Evolutionary conservation across 1,284 basidiomycete genomes (phyloP).

Genomic region (Rhodotorula sp.): DNA sequence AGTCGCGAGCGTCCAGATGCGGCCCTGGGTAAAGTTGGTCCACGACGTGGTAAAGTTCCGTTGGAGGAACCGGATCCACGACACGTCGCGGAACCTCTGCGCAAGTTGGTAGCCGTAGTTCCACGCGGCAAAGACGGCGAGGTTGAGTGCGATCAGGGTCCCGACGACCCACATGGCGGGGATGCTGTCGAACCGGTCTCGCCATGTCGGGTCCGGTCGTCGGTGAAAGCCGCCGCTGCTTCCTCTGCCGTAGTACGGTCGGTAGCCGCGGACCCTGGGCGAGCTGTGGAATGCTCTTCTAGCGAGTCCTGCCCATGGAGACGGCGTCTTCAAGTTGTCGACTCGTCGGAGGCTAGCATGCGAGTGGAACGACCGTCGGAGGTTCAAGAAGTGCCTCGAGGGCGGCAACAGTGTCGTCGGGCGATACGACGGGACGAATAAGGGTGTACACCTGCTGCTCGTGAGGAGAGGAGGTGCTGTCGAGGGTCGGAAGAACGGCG

Average conservation of each 20-base stretch:
- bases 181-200: slow-evolving; percentile 13
- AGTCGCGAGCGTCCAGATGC: slow-evolving; percentile 35
- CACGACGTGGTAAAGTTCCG: slow-evolving; percentile 36
- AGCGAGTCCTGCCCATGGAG: background rate
- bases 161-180: slow-evolving; percentile 18
- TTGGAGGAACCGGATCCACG: slow-evolving; percentile 18
- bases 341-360: background rate
- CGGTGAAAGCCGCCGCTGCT: background rate
- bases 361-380: background rate
- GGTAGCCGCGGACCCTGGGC: background rate
- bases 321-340: background rate
- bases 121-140: slow-evolving; percentile 29
- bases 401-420: background rate
- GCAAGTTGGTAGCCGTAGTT: slow-evolving; percentile 24
- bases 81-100: slow-evolving; percentile 21
- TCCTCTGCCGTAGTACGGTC: slow-evolving; percentile 13
- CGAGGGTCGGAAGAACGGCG: slow-evolving; percentile 13
- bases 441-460: background rate
- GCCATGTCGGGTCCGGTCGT: background rate
- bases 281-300: background rate
- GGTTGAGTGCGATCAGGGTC: slow-evolving; percentile 21
- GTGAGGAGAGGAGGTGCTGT: background rate
- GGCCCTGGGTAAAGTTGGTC: slow-evolving; percentile 24
- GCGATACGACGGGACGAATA: slow-evolving; percentile 6
- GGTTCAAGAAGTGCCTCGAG: background rate